Evolutionary conservation across 805 yeast genomes (phyloP), one percentile per base, ranked within the genome.

Genomic region (Candida suzukii): DNA sequence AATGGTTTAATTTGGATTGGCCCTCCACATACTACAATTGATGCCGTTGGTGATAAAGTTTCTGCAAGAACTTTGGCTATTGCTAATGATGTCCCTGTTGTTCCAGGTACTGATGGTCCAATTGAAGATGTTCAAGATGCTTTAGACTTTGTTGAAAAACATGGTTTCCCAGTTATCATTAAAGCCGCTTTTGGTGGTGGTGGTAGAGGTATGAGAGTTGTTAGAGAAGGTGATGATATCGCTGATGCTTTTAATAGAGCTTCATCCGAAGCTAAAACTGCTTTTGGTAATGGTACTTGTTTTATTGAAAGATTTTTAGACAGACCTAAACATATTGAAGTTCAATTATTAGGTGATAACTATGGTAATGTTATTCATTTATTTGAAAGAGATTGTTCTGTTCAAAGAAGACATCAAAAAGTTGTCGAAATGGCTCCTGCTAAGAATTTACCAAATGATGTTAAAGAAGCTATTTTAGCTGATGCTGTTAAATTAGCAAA

Each of bases 141-240:
- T 27, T 55, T 67, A 49, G 80, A 62, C 9, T 91, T 91, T 58
- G 97, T 90, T 29, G 76, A 68, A 35, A 58, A 88, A 66, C 75
- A 91, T 64, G 99, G 99, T 26, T 90, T 64, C 68, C 99, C 99
- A 9, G 98, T 93, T 38, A 91, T 91, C 66, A 88, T 91, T 68
- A 91, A 91, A 68, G 99, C 99, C 37, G 99, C 99, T 30, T 93
- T 85, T 59, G 99, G 99, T 63, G 99, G 99, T 69, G 99, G 99
- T 74, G 99, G 99, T 60, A 81, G 98, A 69, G 99, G 99, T 76
- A 93, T 91, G 98, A 82, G 99, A 70, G 99, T 91, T 39, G 99
- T 91, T 35, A 75, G 95, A 58, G 96, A 91, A 66, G 97, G 96
- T 55, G 99, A 93, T 54, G 87, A 82, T 63, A 78, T 91, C 45